Evolutionary conservation across 805 yeast genomes (phyloP), one percentile per base, ranked within the genome.

Genomic region (Kuraishia molischiana): DNA sequence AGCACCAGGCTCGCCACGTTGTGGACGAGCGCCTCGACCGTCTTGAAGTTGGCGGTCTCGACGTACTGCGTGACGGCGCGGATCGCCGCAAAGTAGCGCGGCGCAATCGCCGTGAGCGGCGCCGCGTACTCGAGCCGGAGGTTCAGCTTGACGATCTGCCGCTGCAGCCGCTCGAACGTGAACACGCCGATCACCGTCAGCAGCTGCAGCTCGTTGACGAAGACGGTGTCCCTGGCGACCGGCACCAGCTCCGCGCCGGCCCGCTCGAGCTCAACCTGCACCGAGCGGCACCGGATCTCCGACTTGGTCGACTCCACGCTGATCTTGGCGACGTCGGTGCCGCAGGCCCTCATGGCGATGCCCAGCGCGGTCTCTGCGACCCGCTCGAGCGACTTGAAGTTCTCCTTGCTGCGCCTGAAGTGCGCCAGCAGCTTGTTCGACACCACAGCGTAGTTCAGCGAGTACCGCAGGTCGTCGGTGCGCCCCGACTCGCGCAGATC

Each of bases 171-270:
- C 55, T 92, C 99, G 59, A 87, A 85, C 2, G 87, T 81, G 62
- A 87, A 90, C 5, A 92, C 92, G 4, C 98, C 99, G 46, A 92
- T 83, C n/a, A 89, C 66, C 0, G 95, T 80, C 36, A 79, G 66
- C 14, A 85, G 58, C 35, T 68, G 66, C 28, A 89, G 56, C 4
- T 72, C 69, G 4, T 65, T 61, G 29, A 85, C 72, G 8, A 48
- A 38, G 2, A 72, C 50, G 2, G 29, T 31, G 15, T 30, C 29
- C 3, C 22, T 19, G 6, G 19, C 5, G 5, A 30, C 18, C 8
- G 9, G 8, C 19, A 10, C 18, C 32, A 11, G 29, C 8, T 5
- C 26, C 6, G 10, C 19, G 19, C 9, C 34, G 10, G 20, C 17
- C 19, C 39, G 38, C 15, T 32, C 38, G 36, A 46, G 29, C 28